Evolutionary conservation across 441 rosid genomes (phyloP), one percentile per base, ranked within the genome.

Genomic region (Codiaeum variegatum): DNA sequence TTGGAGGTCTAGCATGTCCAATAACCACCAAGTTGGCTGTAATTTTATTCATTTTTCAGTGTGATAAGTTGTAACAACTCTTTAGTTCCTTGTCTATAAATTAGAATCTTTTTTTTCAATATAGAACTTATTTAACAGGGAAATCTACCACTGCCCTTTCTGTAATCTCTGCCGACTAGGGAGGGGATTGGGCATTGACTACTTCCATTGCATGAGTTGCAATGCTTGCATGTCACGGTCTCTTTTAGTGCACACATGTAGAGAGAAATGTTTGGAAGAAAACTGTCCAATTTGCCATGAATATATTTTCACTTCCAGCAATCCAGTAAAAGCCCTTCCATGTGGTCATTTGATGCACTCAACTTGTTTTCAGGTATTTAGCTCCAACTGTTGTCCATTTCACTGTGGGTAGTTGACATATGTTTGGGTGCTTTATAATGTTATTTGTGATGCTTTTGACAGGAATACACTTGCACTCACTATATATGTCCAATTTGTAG

Each of bases 311-410:
- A 91, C 92, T 26, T 94, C 97, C 4, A 79, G 60, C 62, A 63
- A 58, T 75, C 91, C 92, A 0, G 88, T 81, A n/a, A 94, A 90
- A 78, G 86, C 90, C 67, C 97, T 94, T 79, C 88, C 88, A 71
- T 94, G 97, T 75, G 95, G 98, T 62, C 97, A 94, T 74, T 70
- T 85, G 70, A 94, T 91, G 98, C 98, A 94, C 80, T 91, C 97
- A 6, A 71, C 83, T 38, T 94, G 97, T 81, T 94, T 94, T 85
- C 83, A 78, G 93, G 96, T 94, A 72, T 52, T 69, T 62, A 66
- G 55, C 51, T 82, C 75, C 71, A 44, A 68, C 38, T 28, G 24
- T 60, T 71, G 38, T 68, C 29, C 31, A 8, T 32, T 47, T 69
- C 23, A 52, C 75, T 28, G 8, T 7, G 61, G 26, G 58, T 13